Percentiles rank a stretch among this genome's conserved stretches.
Evolutionary conservation across 176 grass and related monocot genomes (phyloP).

Genomic region (Carex cristatella): DNA sequence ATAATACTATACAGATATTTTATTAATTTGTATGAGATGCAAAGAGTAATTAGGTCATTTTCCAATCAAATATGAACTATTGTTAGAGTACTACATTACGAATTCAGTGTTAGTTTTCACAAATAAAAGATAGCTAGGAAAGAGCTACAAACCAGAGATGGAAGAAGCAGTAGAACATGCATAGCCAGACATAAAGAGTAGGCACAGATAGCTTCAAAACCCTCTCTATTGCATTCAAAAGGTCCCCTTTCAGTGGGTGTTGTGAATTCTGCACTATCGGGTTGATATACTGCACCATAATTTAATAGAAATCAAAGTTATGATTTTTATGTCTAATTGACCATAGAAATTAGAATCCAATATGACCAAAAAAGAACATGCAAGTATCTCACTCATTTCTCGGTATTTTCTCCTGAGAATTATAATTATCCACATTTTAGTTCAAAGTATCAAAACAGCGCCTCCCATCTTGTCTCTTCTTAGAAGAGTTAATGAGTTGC

Average conservation of each 20-base stretch:
- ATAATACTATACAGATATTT: background rate
- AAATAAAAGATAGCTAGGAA: background rate
- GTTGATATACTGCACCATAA: slow-evolving; percentile 77
- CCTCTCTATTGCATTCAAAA: slow-evolving; percentile 94
- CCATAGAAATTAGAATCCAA: background rate
- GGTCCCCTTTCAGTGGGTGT: slow-evolving; percentile 81
- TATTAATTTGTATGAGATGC: background rate
- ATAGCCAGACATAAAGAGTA: slow-evolving; percentile 93
- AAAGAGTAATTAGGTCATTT: background rate
- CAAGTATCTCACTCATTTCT: background rate
- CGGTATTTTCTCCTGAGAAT: background rate
- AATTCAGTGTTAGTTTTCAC: background rate
- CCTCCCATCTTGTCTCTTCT: background rate
- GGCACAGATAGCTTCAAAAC: slow-evolving; percentile 93
- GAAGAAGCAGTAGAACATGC: slow-evolving; percentile 99
- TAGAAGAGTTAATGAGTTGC: background rate
- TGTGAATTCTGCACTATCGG: slow-evolving; percentile 95
- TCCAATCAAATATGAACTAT: slow-evolving; percentile 1
- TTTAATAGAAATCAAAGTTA: slow-evolving; percentile 6
- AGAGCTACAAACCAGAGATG: slow-evolving; percentile 81
- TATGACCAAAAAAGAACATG: slow-evolving; percentile 13
- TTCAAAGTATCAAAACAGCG: background rate
- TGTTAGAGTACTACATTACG: background rate
- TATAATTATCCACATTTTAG: background rate
- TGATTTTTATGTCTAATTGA: background rate